These are phyloP conservation scores for Pseudocercospora eumusae DNA, from an alignment of 2,329 filamentous ascomycete species.

Conservation along the genomic window DNA sequence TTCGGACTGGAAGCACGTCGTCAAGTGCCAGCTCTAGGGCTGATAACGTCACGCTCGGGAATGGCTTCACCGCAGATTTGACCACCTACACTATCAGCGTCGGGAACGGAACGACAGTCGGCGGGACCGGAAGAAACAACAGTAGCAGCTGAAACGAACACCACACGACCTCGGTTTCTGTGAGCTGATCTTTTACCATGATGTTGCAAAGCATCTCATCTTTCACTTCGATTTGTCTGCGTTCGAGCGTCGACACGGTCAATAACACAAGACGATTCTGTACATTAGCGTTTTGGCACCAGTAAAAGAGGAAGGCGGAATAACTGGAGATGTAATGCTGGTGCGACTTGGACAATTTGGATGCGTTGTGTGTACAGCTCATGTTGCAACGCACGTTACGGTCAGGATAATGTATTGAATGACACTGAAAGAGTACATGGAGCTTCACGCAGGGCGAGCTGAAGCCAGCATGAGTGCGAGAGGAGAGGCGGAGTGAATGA, in stretches of 20 bases:
- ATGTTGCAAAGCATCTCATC: not conserved
- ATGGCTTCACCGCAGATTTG: conserved; percentile 33
- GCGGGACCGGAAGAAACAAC: conserved; percentile 14
- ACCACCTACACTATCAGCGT: conserved; percentile 21
- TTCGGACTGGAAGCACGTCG: conserved; percentile 28
- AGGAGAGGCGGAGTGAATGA: not conserved
- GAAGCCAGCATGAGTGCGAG: not conserved
- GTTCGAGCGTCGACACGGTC: not conserved
- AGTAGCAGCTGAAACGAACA: conserved; percentile 20
- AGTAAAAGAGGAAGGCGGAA: not conserved
- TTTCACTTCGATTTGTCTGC: conserved; percentile 5
- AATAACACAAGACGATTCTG: not conserved
- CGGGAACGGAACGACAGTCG: conserved; percentile 34
- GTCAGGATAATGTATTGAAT: conserved; percentile 12
- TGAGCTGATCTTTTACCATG: not conserved
- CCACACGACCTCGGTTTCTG: not conserved
- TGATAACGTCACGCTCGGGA: conserved; percentile 35
- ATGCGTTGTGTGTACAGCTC: conserved; percentile 3
- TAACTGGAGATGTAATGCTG: not conserved
- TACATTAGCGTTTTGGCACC: conserved; percentile 7
- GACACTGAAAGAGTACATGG: conserved; percentile 7
- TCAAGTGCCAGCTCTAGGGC: conserved; percentile 26
- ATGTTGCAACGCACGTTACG: conserved; percentile 9
- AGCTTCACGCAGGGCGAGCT: conserved; percentile 10
- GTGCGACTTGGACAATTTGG: not conserved